phyloP scores from a whole-genome alignment of 2,329 filamentous ascomycete genomes.

The Elsinoe australis region DNA sequence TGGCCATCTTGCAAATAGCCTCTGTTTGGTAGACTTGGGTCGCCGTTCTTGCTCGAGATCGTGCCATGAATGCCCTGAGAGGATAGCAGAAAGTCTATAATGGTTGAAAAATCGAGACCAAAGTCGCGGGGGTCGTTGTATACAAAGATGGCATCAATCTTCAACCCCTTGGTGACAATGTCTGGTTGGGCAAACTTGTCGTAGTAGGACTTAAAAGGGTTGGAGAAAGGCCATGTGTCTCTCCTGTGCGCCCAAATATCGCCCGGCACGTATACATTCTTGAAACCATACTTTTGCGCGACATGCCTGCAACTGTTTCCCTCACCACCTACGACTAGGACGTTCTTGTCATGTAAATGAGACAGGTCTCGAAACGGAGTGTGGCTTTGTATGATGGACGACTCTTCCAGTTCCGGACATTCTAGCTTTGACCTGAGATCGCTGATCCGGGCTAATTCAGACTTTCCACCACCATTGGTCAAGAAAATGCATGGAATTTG shows the following conservation, averaged over 20 bases:
- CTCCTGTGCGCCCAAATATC: slow-evolving; percentile 72
- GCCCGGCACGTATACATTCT: slow-evolving; percentile 72
- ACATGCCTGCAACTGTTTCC: slow-evolving; percentile 58
- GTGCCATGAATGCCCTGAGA: slow-evolving; percentile 73
- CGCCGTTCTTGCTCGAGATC: slow-evolving; percentile 63
- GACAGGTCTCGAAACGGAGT: slow-evolving; percentile 75
- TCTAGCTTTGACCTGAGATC: slow-evolving; percentile 61
- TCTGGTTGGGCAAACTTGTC: slow-evolving; percentile 50
- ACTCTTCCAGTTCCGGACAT: slow-evolving; percentile 52
- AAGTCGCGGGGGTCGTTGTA: slow-evolving; percentile 97
- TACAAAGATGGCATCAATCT: slow-evolving; percentile 83
- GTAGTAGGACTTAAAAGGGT: slow-evolving; percentile 57
- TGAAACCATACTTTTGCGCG: slow-evolving; percentile 69
- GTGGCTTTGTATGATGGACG: slow-evolving; percentile 80
- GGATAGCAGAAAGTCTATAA: slow-evolving; percentile 76
- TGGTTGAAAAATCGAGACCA: slow-evolving; percentile 80
- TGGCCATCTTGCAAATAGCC: slow-evolving; percentile 81
- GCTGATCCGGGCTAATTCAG: slow-evolving; percentile 63
- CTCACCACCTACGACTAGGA: slow-evolving; percentile 44
- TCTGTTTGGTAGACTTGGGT: slow-evolving; percentile 54
- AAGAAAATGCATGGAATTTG: slow-evolving; percentile 86
- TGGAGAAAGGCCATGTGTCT: slow-evolving; percentile 75
- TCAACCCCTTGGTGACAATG: slow-evolving; percentile 47
- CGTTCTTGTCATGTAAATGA: slow-evolving; percentile 48
- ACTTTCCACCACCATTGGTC: slow-evolving; percentile 88